Evolutionary conservation across 2,329 filamentous ascomycete species (phyloP).

Genomic region (Corniculantispora saksenae): DNA sequence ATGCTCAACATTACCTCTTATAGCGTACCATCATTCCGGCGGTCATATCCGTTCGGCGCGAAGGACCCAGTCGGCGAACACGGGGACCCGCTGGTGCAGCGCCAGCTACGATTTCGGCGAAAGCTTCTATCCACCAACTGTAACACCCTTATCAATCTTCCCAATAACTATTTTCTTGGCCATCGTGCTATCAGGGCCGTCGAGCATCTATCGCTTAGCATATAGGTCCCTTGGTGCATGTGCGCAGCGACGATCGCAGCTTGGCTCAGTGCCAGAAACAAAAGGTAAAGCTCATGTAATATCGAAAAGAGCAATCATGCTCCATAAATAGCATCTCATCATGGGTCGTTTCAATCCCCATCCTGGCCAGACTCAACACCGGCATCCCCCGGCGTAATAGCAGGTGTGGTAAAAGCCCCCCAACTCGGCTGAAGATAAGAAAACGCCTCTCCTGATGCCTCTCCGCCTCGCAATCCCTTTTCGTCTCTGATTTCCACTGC

Average conservation of each 20-base stretch:
- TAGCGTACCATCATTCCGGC: too few species aligned
- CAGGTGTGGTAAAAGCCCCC: neutral
- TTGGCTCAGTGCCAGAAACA: neutral
- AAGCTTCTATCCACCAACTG: neutral
- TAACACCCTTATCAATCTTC: too few species aligned
- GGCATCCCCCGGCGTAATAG: neutral
- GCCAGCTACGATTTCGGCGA: neutral
- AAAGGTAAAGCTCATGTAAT: neutral
- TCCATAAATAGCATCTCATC: neutral
- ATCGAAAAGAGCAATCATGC: neutral
- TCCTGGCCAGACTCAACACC: neutral
- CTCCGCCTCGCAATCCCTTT: neutral
- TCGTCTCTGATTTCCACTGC: neutral
- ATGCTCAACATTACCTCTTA: neutral
- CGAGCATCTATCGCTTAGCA: neutral
- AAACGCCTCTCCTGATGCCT: neutral
- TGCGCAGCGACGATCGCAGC: neutral
- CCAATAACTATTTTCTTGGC: neutral
- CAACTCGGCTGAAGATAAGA: slow-evolving; percentile 1
- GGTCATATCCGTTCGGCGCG: neutral
- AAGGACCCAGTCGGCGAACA: neutral
- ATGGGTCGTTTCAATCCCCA: neutral
- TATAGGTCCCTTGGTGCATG: too few species aligned
- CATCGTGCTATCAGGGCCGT: neutral
- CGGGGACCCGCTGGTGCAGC: neutral